These are phyloP conservation scores for Hygrophoropsis aurantiaca DNA, from an alignment of 768 basidiomycete genomes.

Conservation along the genomic window DNA sequence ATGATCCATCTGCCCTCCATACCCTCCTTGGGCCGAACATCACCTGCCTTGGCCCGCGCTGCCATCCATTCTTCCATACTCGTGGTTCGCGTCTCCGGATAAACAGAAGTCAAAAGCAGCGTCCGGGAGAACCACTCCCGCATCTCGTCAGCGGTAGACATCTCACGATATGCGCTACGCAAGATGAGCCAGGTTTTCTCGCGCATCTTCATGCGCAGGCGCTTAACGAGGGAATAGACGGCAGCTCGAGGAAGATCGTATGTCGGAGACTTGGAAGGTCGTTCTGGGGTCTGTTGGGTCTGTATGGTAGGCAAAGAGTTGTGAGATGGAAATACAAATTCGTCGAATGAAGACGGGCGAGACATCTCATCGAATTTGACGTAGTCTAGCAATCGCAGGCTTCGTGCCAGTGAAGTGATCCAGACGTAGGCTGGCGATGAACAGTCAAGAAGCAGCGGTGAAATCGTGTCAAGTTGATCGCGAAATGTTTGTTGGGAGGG, in stretches of 20 bases:
- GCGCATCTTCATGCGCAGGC: constrained; percentile 50
- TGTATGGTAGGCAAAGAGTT: neutral
- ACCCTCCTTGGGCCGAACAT: constrained; percentile 58
- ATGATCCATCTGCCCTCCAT: constrained; percentile 60
- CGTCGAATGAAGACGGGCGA: constrained; percentile 21
- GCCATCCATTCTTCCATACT: constrained; percentile 57
- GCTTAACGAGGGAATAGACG: constrained; percentile 42
- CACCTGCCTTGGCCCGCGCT: constrained; percentile 39
- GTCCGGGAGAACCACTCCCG: constrained; percentile 47
- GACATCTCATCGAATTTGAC: constrained; percentile 50
- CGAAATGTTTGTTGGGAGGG: constrained; percentile 63
- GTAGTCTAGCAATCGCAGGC: constrained; percentile 57
- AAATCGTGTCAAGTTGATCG: constrained; percentile 30
- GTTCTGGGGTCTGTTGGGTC: too few relatives aligned
- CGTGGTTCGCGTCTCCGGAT: constrained; percentile 24
- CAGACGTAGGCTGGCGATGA: constrained; percentile 42
- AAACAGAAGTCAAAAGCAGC: constrained; percentile 44
- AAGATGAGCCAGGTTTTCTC: constrained; percentile 59
- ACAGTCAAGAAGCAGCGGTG: constrained; percentile 36
- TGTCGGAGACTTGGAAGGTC: too few relatives aligned
- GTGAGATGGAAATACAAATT: constrained; percentile 12
- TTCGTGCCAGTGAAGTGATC: constrained; percentile 51
- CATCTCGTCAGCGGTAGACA: constrained; percentile 40
- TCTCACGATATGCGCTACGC: constrained; percentile 63
- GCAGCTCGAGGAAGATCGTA: constrained; percentile 39